Conservation (phyloP, 2,329 filamentous ascomycete species). For the Stachybotrys echinatus region DNA sequence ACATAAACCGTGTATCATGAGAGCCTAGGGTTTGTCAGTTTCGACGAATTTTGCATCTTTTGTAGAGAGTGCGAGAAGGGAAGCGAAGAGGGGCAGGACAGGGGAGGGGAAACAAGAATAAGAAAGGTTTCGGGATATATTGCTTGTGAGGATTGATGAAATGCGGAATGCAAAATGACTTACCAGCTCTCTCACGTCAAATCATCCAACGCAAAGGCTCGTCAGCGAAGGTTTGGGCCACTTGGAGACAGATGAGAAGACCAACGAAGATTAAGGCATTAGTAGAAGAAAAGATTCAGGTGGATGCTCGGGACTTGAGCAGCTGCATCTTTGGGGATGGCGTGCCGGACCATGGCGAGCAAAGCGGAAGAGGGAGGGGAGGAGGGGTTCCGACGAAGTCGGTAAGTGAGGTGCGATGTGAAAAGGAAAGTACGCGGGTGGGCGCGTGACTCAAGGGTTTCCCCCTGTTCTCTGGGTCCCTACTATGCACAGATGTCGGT, state of each 20-base stretch:
- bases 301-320: background rate
- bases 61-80: too few species aligned
- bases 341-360: background rate
- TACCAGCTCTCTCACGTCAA: background rate
- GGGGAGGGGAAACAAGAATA: too few species aligned
- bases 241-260: slow-evolving; percentile 13
- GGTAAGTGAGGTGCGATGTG: too few species aligned
- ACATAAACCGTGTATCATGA: slow-evolving; percentile 16
- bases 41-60: too few species aligned
- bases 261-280: slow-evolving; percentile 12
- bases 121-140: too few species aligned
- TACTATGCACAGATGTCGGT: too few species aligned
- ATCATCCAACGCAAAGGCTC: slow-evolving; percentile 9
- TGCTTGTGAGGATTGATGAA: background rate
- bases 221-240: slow-evolving; percentile 10
- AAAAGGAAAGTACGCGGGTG: too few species aligned
- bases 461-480: too few species aligned
- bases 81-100: too few species aligned
- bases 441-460: too few species aligned
- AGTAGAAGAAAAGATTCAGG: slow-evolving; percentile 2
- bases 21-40: too few species aligned
- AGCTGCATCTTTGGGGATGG: background rate
- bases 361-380: background rate
- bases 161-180: background rate
- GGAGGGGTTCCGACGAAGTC: background rate